A percentile compares a stretch with the other conserved stretches of the same genome.
These are phyloP conservation scores for Hirsutella minnesotensis DNA, from an alignment of 2,329 filamentous ascomycete genomes.

Conservation along the genomic window DNA sequence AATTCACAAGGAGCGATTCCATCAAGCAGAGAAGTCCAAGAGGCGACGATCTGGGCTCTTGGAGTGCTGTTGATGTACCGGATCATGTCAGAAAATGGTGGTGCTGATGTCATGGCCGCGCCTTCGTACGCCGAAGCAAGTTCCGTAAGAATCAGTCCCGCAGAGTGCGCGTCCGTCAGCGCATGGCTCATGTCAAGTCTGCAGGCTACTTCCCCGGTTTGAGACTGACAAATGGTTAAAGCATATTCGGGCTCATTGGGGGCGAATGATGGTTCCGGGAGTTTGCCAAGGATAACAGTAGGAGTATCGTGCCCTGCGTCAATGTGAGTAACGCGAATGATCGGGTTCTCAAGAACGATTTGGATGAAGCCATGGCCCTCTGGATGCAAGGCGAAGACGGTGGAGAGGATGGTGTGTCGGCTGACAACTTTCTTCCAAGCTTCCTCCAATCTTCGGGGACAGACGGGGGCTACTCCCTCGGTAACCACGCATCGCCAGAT, in stretches of 20 bases:
- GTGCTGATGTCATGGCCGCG: slow-evolving; percentile 1
- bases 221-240: slow-evolving; percentile 6
- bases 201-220: slow-evolving; percentile 9
- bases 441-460: slow-evolving; percentile 1
- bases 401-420: slow-evolving; percentile 3
- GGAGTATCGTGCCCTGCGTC: background rate
- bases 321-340: slow-evolving; percentile 1
- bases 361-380: slow-evolving; percentile 6
- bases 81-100: slow-evolving; percentile 2
- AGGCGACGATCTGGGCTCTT: slow-evolving; percentile 2
- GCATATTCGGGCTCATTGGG: slow-evolving; percentile 5
- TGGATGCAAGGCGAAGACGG: slow-evolving; percentile 5
- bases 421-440: slow-evolving; percentile 7
- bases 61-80: slow-evolving; percentile 1
- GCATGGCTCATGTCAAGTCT: slow-evolving; percentile 20
- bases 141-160: slow-evolving; percentile 16
- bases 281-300: background rate
- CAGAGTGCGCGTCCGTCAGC: slow-evolving; percentile 17
- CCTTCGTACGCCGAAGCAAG: slow-evolving; percentile 14
- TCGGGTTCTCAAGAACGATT: slow-evolving; percentile 2
- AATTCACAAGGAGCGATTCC: slow-evolving; percentile 6
- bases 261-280: slow-evolving; percentile 1
- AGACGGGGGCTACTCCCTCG: background rate
- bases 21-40: slow-evolving; percentile 5
- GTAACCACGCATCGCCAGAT: slow-evolving; percentile 7